A percentile compares a stretch with the other conserved stretches of the same genome.
These are phyloP conservation scores for Leccinum fibrillosum DNA, from an alignment of 768 basidiomycete species.

Conservation along the genomic window DNA sequence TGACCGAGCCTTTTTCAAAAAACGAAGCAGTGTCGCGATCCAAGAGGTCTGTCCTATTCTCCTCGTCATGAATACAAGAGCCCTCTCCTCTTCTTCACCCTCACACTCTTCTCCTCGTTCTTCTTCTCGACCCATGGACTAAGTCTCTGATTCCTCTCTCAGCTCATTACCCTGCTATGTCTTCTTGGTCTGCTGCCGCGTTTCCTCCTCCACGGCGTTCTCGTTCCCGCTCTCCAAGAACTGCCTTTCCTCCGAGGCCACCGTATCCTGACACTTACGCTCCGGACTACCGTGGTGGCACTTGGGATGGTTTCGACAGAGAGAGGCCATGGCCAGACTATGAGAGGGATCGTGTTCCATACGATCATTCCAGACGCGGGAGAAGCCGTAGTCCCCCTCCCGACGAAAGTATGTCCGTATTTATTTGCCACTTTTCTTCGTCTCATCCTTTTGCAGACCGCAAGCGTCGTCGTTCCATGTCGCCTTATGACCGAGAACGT, in stretches of 20 bases:
- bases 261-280: conserved; percentile 59
- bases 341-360: conserved; percentile 65
- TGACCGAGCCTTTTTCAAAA: conserved; percentile 30
- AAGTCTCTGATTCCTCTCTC: conserved; percentile 50
- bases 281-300: conserved; percentile 53
- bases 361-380: conserved; percentile 67
- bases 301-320: conserved; percentile 72
- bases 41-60: conserved; percentile 87
- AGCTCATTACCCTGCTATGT: conserved; percentile 50
- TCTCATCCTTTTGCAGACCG: conserved; percentile 41
- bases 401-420: conserved; percentile 55
- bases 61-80: conserved; percentile 70
- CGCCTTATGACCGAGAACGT: conserved; percentile 78
- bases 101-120: conserved; percentile 55
- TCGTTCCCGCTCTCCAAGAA: conserved; percentile 73
- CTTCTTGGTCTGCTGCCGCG: conserved; percentile 66
- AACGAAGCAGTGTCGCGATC: conserved; percentile 44
- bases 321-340: conserved; percentile 63
- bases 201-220: conserved; percentile 77
- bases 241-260: conserved; percentile 50
- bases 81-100: conserved; percentile 58
- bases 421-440: background rate
- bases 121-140: conserved; percentile 38
- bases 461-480: conserved; percentile 73
- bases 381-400: conserved; percentile 73